These are phyloP conservation scores for Xylaria digitata DNA, from an alignment of 2,329 filamentous ascomycete species.

Conservation along the genomic window DNA sequence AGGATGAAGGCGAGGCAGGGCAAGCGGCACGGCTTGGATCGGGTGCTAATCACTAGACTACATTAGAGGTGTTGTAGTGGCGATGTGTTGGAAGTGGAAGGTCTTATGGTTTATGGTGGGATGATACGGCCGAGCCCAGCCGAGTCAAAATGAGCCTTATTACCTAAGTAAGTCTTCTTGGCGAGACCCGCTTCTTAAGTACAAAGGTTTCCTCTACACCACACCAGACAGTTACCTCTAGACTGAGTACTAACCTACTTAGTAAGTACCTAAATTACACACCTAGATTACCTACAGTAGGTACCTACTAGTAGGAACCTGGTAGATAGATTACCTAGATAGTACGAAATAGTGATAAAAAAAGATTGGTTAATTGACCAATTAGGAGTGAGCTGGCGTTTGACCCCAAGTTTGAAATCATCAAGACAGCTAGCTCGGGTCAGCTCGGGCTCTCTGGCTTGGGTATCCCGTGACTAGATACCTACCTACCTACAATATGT, in stretches of 20 bases:
- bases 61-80: constrained; percentile 12
- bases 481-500: too few species aligned
- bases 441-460: too few species aligned
- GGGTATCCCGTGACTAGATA: too few species aligned
- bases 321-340: neutral
- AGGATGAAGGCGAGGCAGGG: too few species aligned
- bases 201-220: neutral
- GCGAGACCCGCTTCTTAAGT: neutral
- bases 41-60: constrained; percentile 20
- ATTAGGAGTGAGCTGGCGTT: constrained; percentile 11
- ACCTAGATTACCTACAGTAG: too few species aligned
- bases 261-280: too few species aligned
- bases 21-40: constrained; percentile 6
- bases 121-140: constrained; percentile 34
- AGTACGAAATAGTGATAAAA: neutral
- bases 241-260: too few species aligned
- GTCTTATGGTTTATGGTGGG: constrained; percentile 30
- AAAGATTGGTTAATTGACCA: constrained; percentile 3
- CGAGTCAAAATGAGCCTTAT: constrained; percentile 11
- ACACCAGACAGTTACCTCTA: too few species aligned
- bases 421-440: neutral
- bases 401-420: neutral
- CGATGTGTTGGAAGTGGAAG: constrained; percentile 31
- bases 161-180: constrained; percentile 19
- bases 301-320: too few species aligned